Evolutionary conservation across 2,329 filamentous ascomycete genomes (phyloP).

Genomic region (Diaporthe sp.): DNA sequence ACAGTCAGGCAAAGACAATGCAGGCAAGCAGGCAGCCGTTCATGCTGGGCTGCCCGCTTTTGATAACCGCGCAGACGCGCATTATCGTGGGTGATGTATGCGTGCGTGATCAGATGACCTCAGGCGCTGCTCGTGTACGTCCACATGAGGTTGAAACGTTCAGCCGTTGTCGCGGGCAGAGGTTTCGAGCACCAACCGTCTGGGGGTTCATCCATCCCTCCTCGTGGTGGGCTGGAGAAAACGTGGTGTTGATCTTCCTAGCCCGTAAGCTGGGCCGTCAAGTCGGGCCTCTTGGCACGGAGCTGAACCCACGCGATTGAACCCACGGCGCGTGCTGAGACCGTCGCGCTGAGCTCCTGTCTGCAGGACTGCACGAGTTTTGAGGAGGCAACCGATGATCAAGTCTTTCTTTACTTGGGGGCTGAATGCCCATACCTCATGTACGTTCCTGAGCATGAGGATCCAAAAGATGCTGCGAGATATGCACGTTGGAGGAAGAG

Average conservation of each 20-base stretch:
- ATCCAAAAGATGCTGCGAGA: background rate
- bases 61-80: constrained; percentile 10
- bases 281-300: background rate
- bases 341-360: background rate
- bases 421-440: background rate
- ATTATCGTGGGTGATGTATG: background rate
- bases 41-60: background rate
- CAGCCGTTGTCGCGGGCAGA: constrained; percentile 1
- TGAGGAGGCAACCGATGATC: constrained; percentile 9
- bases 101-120: constrained; percentile 7
- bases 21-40: constrained; percentile 23
- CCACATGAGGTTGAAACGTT: background rate
- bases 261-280: background rate
- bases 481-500: background rate
- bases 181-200: background rate
- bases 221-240: no score
- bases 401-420: background rate
- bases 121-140: background rate
- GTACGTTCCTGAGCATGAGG: background rate
- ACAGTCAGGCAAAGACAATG: constrained; percentile 16
- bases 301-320: background rate
- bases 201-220: background rate
- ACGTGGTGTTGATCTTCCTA: background rate
- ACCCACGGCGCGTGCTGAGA: background rate
- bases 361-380: background rate